Base-by-base conservation (phyloP, 345 rosid genomes). In the Chamaenerion angustifolium region DNA sequence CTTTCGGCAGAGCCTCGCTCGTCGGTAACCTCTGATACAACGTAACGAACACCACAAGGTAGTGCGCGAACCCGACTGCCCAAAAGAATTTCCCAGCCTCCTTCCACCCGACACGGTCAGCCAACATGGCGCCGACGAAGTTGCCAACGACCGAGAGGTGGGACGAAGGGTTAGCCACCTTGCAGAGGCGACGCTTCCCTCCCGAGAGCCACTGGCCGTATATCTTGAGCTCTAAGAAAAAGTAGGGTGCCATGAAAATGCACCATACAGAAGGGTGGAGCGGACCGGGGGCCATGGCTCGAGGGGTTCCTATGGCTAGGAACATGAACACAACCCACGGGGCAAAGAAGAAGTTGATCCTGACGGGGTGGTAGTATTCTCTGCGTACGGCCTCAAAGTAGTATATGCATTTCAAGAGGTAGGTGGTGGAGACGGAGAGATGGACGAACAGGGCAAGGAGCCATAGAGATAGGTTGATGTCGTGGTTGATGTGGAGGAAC, bases 261-360 rank as follows among this genome's bases (percentile, higher is more conserved):
- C 92, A 86, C 96, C 81, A 92, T 35, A 80, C 46, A 7, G 82
- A 78, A 1, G 96, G 95, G 63, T 83, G 95, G 10, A 74, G 74
- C 1, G 64, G 59, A 25, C 45, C 45, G 2, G 81, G 73, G 13
- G 70, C 58, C 17, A 86, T 52, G 48, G 42, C 15, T 0, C 76
- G 76, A 10, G 96, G 96, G 42, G 66, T 76, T 31, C 95, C 73
- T 17, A 82, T 72, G 67, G 93, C 88, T 40, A 92, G 64, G 72
- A 92, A 82, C 95, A 87, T 87, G 64, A 94, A 92, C 57, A 78
- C 98, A 37, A 92, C 93, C 95, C 98, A 90, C 0, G 93, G 98
- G 40, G 98, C 95, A 10, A 86, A 90, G 70, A 87, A 92, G 82
- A 83, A 87, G 57, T 87, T 84, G 68, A 92, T 77, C 37, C 96